Percentiles rank a stretch among this genome's conserved stretches.
Conservation (phyloP, 768 basidiomycete genomes). For the Tubosaeta sp. region DNA sequence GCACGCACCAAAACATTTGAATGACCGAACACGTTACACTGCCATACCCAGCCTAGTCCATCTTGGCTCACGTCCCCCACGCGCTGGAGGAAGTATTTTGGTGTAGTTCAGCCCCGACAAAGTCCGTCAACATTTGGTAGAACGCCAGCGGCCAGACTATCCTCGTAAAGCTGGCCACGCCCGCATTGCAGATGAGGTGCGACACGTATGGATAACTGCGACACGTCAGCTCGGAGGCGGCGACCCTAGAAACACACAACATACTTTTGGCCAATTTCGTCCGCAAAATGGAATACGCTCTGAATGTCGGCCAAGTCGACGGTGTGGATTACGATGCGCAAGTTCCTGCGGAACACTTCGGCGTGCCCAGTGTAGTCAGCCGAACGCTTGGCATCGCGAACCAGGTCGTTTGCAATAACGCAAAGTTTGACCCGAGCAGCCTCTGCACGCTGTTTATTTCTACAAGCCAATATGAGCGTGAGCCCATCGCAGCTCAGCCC, state of each 20-base stretch:
- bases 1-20: slow-evolving; percentile 66
- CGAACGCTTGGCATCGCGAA: slow-evolving; percentile 34
- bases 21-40: slow-evolving; percentile 81
- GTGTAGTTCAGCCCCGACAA: slow-evolving; percentile 46
- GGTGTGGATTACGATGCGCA: slow-evolving; percentile 55
- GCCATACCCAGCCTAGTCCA: slow-evolving; percentile 78
- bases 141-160: slow-evolving; percentile 49
- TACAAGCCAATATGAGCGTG: slow-evolving; percentile 79
- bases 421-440: slow-evolving; percentile 55
- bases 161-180: slow-evolving; percentile 52
- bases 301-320: slow-evolving; percentile 60
- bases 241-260: slow-evolving; percentile 14
- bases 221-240: not conserved
- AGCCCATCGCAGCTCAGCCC: slow-evolving; percentile 45
- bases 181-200: slow-evolving; percentile 79
- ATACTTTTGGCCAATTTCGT: slow-evolving; percentile 51
- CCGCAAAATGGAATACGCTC: slow-evolving; percentile 61
- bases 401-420: slow-evolving; percentile 49
- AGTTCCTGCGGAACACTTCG: slow-evolving; percentile 50
- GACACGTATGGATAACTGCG: slow-evolving; percentile 75
- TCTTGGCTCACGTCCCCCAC: slow-evolving; percentile 59
- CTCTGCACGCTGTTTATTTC: slow-evolving; percentile 60
- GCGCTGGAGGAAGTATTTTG: slow-evolving; percentile 54
- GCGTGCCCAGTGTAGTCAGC: slow-evolving; percentile 50
- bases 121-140: slow-evolving; percentile 44